Conservation (phyloP, 179 eudicot species). For the Camellia oleifera region DNA sequence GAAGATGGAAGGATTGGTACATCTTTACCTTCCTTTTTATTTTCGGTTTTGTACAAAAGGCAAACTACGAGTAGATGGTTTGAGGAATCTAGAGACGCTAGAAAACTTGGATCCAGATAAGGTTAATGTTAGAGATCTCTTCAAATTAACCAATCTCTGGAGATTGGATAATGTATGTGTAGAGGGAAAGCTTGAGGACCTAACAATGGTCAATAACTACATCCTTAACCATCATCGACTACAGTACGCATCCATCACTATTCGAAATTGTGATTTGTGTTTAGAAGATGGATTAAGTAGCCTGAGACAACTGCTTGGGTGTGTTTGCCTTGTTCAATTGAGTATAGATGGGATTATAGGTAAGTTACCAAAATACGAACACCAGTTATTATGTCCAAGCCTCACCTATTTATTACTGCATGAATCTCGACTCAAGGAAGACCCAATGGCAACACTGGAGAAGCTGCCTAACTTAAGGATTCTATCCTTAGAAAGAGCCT, state of each 20-base stretch:
- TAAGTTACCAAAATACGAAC: too few species aligned
- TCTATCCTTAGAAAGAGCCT: background rate
- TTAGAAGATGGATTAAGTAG: background rate
- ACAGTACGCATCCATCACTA: background rate
- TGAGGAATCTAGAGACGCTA: slow-evolving; percentile 17
- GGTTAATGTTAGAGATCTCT: slow-evolving; percentile 10
- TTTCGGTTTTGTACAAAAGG: background rate
- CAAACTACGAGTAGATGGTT: background rate
- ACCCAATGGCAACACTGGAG: slow-evolving; percentile 16
- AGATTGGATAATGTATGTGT: background rate
- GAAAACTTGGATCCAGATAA: slow-evolving; percentile 7
- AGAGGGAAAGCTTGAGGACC: background rate
- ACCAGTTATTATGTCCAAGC: too few species aligned
- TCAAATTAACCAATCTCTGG: slow-evolving; percentile 14
- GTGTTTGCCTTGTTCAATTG: too few species aligned
- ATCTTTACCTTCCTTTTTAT: slow-evolving; percentile 1
- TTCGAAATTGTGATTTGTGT: background rate
- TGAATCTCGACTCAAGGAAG: background rate
- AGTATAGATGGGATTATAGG: too few species aligned
- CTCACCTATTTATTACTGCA: too few species aligned
- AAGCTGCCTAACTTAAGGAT: slow-evolving; percentile 9
- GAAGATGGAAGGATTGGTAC: background rate
- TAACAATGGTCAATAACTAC: background rate
- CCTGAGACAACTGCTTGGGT: background rate
- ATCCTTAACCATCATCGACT: background rate